phyloP scores from a whole-genome alignment of 768 basidiomycete species.

The Tricholoma hemisulphureum region DNA sequence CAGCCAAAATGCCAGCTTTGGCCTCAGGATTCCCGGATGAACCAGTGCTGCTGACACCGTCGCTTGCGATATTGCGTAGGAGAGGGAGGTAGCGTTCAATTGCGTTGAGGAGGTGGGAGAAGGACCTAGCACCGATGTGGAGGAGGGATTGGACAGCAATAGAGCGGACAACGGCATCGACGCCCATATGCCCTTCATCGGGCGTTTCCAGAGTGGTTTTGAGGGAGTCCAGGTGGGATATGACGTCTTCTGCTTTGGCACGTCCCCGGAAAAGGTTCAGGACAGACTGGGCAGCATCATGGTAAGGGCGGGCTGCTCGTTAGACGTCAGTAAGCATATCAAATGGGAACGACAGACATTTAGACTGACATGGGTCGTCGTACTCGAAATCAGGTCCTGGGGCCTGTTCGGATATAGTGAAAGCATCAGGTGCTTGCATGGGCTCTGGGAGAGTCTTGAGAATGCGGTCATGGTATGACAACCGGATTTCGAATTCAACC shows the following conservation, averaged over 20 bases:
- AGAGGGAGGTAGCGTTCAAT: slow-evolving; percentile 90
- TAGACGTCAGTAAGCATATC: slow-evolving; percentile 2
- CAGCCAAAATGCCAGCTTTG: slow-evolving; percentile 67
- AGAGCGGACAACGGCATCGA: slow-evolving; percentile 67
- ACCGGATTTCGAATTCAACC: slow-evolving; percentile 83
- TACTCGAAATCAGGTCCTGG: slow-evolving; percentile 83
- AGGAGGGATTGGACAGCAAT: slow-evolving; percentile 87
- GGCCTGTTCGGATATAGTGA: slow-evolving; percentile 64
- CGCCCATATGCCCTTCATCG: slow-evolving; percentile 55
- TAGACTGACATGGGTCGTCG: slow-evolving; percentile 66
- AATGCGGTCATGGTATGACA: slow-evolving; percentile 93
- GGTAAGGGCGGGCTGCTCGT: slow-evolving; percentile 67
- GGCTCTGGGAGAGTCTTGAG: slow-evolving; percentile 81
- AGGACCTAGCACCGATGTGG: slow-evolving; percentile 90
- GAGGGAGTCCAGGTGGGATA: slow-evolving; percentile 68
- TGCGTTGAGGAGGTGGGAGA: slow-evolving; percentile 96
- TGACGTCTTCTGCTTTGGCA: slow-evolving; percentile 76
- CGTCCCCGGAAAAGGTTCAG: slow-evolving; percentile 80
- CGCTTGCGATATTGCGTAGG: slow-evolving; percentile 61
- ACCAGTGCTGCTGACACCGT: slow-evolving; percentile 36
- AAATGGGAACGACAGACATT: background rate
- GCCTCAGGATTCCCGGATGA: slow-evolving; percentile 50
- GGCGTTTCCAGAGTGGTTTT: slow-evolving; percentile 63
- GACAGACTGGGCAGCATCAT: slow-evolving; percentile 76
- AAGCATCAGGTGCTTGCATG: slow-evolving; percentile 67